phyloP scores from a whole-genome alignment of 495 filamentous ascomycete genomes.

The Talaromyces wortmannii region DNA sequence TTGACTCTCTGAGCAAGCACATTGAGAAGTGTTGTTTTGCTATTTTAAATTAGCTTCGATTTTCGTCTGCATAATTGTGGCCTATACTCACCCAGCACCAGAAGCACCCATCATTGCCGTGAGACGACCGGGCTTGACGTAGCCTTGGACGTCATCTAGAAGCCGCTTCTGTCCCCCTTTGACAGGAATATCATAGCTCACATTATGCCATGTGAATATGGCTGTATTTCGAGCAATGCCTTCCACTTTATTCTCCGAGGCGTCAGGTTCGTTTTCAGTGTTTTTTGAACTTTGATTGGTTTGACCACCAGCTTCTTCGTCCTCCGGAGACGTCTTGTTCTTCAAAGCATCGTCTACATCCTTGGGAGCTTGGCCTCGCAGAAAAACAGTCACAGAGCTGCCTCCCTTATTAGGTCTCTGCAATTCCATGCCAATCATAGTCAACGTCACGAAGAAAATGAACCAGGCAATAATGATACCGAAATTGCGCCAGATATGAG shows the following conservation, averaged over 20 bases:
- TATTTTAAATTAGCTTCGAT: slow-evolving; percentile 3
- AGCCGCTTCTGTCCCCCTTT: slow-evolving; percentile 51
- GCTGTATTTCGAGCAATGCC: slow-evolving; percentile 51
- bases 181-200: slow-evolving; percentile 68
- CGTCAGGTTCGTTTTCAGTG: slow-evolving; percentile 14
- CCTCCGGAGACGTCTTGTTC: slow-evolving; percentile 21
- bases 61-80: not conserved
- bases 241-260: slow-evolving; percentile 19
- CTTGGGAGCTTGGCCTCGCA: slow-evolving; percentile 52
- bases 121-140: slow-evolving; percentile 63
- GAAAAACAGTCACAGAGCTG: slow-evolving; percentile 63
- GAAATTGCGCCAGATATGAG: slow-evolving; percentile 58
- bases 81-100: slow-evolving; percentile 48
- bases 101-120: slow-evolving; percentile 64
- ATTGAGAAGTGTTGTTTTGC: slow-evolving; percentile 51
- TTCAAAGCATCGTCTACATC: slow-evolving; percentile 38
- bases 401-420: slow-evolving; percentile 68
- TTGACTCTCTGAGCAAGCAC: slow-evolving; percentile 47
- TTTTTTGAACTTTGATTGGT: slow-evolving; percentile 12
- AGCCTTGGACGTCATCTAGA: slow-evolving; percentile 59
- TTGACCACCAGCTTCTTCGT: slow-evolving; percentile 41
- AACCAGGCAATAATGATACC: slow-evolving; percentile 54
- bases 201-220: slow-evolving; percentile 72
- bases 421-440: slow-evolving; percentile 59
- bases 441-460: slow-evolving; percentile 43